Evolutionary conservation across 2,329 filamentous ascomycete species (phyloP), one percentile per base, ranked within the genome.

Genomic region (Diplodia seriata): DNA sequence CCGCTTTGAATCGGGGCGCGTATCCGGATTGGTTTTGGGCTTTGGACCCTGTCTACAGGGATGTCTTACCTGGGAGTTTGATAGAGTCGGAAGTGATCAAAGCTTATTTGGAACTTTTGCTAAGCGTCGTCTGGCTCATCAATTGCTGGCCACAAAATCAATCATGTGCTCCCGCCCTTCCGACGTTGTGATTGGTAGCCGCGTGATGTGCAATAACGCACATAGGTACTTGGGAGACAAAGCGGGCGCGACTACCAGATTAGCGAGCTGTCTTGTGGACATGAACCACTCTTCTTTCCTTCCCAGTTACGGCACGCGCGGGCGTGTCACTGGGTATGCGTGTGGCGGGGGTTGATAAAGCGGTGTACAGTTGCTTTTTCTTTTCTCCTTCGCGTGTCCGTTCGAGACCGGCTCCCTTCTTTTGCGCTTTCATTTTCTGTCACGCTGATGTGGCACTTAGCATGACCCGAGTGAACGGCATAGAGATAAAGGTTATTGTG

Each of bases 311-410:
- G 26, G 31, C 50, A 18, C 50, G 50, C 50, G 23, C 23, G 23
- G 18, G 23, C 6, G 29, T 56, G 18, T 47, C 14, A 31, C 23
- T 12, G 29, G 36, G 18, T 47, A 47, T 20, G 18, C 18, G 8
- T 20, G 23, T 8, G 26, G 18, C 18, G 29, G 3, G 29, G n/a
- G n/a, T n/a, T 14, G 36, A 26, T 14, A 26, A 20, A 63, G 59
- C 59, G 59, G 59, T 63, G 43, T 63, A 49, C 14, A 20, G 18
- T 63, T 63, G 59, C 59, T 63, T 63, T 63, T 63, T 38, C 43
- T 8, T 20, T 6, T 20, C 43, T 11, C 9, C 43, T 20, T 47
- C n/a, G 18, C 43, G 20, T 20, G 18, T n/a, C 43, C 59, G 59
- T 51, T 63, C 14, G 59, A 63, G 47, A 36, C 36, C 33, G 20